Conservation (phyloP, 23 red algal species). For the Agarophyton chilense region DNA sequence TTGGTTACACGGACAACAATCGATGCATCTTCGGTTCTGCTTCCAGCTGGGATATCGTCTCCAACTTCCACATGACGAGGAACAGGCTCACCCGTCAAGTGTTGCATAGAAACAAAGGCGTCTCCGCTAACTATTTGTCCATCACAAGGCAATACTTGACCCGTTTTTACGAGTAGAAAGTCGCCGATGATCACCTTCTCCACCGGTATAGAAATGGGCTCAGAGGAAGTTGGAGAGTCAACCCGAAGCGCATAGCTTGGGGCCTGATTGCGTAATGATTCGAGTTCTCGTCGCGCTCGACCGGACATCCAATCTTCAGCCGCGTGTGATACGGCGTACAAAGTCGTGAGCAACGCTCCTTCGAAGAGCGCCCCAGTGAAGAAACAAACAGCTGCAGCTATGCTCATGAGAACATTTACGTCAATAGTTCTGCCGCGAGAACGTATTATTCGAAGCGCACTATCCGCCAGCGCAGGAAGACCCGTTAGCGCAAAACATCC, state of each 20-base stretch:
- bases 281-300: slow-evolving; percentile 69
- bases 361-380: slow-evolving; percentile 73
- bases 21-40: slow-evolving; percentile 71
- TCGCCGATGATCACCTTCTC: slow-evolving; percentile 66
- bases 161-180: slow-evolving; percentile 75
- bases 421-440: slow-evolving; percentile 31
- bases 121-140: slow-evolving; percentile 62
- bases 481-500: slow-evolving; percentile 25
- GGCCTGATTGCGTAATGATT: slow-evolving; percentile 66
- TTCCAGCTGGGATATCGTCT: slow-evolving; percentile 62
- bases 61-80: slow-evolving; percentile 59
- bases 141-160: slow-evolving; percentile 86
- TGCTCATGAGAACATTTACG: slow-evolving; percentile 91
- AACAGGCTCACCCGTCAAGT: slow-evolving; percentile 79
- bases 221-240: neutral
- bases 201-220: slow-evolving; percentile 14
- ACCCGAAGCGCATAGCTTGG: slow-evolving; percentile 65
- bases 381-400: slow-evolving; percentile 68
- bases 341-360: slow-evolving; percentile 72
- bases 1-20: slow-evolving; percentile 70
- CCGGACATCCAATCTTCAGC: slow-evolving; percentile 69
- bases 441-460: slow-evolving; percentile 14
- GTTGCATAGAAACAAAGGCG: slow-evolving; percentile 76
- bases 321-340: slow-evolving; percentile 76
- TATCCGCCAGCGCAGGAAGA: slow-evolving; percentile 38